Evolutionary conservation across 139 green algal species (phyloP).

Genomic region (Micractinium sp.): DNA sequence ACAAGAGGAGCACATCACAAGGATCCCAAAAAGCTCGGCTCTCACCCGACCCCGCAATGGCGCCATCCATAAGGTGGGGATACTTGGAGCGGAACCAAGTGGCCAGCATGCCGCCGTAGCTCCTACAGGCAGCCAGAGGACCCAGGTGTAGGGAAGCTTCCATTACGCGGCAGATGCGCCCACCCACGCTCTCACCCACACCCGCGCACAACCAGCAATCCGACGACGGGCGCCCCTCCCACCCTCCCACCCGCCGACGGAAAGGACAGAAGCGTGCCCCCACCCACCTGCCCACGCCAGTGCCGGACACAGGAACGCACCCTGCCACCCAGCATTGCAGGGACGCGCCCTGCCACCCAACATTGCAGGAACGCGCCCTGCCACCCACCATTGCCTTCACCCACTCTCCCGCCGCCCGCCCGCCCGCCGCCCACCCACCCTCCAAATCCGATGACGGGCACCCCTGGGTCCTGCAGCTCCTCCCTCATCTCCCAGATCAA

Average conservation of each 20-base stretch:
- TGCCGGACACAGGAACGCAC: no score
- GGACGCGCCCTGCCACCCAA: no score
- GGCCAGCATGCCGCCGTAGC: slow-evolving; percentile 75
- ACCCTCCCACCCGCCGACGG: neutral
- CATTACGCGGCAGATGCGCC: neutral
- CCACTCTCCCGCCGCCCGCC: no score
- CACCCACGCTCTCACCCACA: neutral
- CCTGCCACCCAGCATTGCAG: no score
- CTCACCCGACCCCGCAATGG: slow-evolving; percentile 77
- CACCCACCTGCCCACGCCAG: neutral
- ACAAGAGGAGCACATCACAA: neutral
- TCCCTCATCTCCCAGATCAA: slow-evolving; percentile 63
- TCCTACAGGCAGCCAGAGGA: neutral
- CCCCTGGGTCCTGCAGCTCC: slow-evolving; percentile 43
- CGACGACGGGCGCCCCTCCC: neutral
- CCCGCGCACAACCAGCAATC: neutral
- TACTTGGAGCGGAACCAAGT: slow-evolving; percentile 81
- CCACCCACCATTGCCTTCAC: no score
- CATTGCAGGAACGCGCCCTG: no score
- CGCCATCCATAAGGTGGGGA: slow-evolving; percentile 77
- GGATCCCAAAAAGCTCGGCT: no score
- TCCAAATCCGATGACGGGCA: slow-evolving; percentile 80
- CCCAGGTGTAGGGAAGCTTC: neutral
- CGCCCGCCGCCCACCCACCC: no score
- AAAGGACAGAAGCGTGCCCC: neutral